phyloP scores from a whole-genome alignment of 805 yeast genomes.

The Candida krabiensis region DNA sequence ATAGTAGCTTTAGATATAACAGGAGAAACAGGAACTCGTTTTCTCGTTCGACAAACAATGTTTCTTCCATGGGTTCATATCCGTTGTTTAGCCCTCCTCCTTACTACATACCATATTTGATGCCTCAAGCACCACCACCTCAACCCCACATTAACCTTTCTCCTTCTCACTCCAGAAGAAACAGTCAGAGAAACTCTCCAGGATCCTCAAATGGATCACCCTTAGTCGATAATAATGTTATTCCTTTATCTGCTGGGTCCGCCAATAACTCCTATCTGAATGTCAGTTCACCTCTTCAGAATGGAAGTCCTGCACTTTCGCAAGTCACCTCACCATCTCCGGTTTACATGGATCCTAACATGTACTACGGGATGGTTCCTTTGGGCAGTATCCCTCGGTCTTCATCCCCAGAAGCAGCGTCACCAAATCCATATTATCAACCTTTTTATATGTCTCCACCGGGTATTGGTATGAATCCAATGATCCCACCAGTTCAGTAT shows the following conservation, averaged over 20 bases:
- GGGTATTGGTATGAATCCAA: constrained; percentile 6
- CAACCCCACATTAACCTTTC: constrained; percentile 5
- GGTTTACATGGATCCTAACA: constrained; percentile 16
- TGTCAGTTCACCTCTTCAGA: constrained; percentile 4
- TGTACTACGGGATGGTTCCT: constrained; percentile 13
- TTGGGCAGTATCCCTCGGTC: constrained; percentile 11
- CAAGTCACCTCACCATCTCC: constrained; percentile 14
- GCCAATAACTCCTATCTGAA: constrained; percentile 2
- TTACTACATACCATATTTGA: constrained; percentile 21
- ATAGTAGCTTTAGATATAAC: constrained; percentile 7
- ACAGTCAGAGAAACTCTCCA: constrained; percentile 15
- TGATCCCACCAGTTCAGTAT: constrained; percentile 5
- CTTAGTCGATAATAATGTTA: constrained; percentile 5
- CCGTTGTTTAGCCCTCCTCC: constrained; percentile 17
- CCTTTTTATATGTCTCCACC: constrained; percentile 13
- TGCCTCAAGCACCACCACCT: constrained; percentile 16
- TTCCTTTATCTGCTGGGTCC: constrained; percentile 1
- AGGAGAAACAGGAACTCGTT: constrained; percentile 12
- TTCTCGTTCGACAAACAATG: constrained; percentile 9
- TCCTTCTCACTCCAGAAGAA: constrained; percentile 13
- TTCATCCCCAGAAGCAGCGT: constrained; percentile 8
- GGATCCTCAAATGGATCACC: constrained; percentile 18
- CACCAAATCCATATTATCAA: constrained; percentile 12
- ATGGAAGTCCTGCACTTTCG: constrained; percentile 1
- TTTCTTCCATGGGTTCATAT: constrained; percentile 14